Evolutionary conservation across 768 basidiomycete species (phyloP).

Genomic region (Lactifluus pinguis): DNA sequence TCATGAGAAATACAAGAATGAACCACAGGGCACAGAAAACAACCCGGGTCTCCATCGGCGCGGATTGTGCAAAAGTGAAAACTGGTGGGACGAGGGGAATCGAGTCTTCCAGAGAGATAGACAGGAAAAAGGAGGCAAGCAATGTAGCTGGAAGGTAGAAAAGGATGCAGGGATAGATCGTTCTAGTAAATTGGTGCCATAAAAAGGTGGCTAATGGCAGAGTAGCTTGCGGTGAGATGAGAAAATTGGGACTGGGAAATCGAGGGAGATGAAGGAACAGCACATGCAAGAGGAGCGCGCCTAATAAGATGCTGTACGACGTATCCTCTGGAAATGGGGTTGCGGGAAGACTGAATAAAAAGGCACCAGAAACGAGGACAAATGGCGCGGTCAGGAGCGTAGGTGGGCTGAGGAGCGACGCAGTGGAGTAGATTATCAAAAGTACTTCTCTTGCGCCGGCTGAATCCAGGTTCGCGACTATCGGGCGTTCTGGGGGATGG

Average conservation of each 20-base stretch:
- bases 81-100: conserved; percentile 19
- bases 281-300: conserved; percentile 34
- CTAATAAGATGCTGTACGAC: conserved; percentile 35
- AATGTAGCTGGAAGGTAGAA: conserved; percentile 45
- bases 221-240: conserved; percentile 31
- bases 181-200: conserved; percentile 28
- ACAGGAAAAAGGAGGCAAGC: conserved; percentile 36
- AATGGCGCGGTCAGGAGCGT: conserved; percentile 29
- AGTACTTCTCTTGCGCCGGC: conserved; percentile 30
- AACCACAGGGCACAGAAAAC: conserved; percentile 34
- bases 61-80: not conserved
- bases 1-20: conserved; percentile 29
- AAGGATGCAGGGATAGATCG: conserved; percentile 32
- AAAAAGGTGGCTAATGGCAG: conserved; percentile 41
- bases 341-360: conserved; percentile 35
- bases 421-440: conserved; percentile 33
- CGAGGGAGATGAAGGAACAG: conserved; percentile 39
- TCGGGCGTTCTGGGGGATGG: conserved; percentile 30
- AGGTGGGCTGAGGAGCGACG: conserved; percentile 29
- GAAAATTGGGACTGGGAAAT: conserved; percentile 36
- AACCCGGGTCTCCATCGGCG: conserved; percentile 42
- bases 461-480: conserved; percentile 20
- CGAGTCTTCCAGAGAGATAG: conserved; percentile 37
- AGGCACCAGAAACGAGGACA: conserved; percentile 33
- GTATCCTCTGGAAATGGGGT: conserved; percentile 33